Base-by-base conservation (phyloP, 2,329 filamentous ascomycete species). In the Pleoardoris graminearum region DNA sequence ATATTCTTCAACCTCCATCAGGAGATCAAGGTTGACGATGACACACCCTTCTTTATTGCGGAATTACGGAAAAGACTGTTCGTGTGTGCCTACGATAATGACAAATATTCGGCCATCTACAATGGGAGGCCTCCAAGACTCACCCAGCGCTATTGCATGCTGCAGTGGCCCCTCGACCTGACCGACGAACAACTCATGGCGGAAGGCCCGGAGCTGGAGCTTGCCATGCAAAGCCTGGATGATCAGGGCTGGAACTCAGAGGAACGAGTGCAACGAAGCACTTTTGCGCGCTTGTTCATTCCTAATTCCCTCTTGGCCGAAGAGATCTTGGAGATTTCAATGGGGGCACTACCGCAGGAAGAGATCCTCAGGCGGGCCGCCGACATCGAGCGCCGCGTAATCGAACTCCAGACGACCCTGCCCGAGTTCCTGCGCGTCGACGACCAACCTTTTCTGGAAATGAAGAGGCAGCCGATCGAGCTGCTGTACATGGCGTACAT, bases 261-360 rank as follows among this genome's bases (percentile, higher is more conserved):
- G 1, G 79, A 78, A 0, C 62, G 68, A 0, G 59, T 83, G 0
- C 71, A 77, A 17, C 63, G 77, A 0, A 71, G 75, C 0, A 83
- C 81, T 0, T 75, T 78, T 49, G 60, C 72, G 0, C 72, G 82
- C 22, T 76, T 80, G 0, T 77, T 78, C 38, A 73, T 75, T 1
- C 72, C 77, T 10, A 74, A 85, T 30, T 77, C 79, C 4, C 50
- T 66, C 0, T 75, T 86, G 7, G 75, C 80, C 2, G 83, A 86
- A 54, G 83, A 86, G 42, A 78, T 86, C 4, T 73, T 86, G 4
- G 81, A 85, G 55, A 74, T 85, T 19, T 82, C 82, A 0, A 67
- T 85, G 0, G 79, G 78, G 2, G 27, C 3, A 60, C 65, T 50
- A 3, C 27, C 58, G 1, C 64, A 68, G 6, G 67, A 72, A 8